Conservation (phyloP, 2,329 filamentous ascomycete genomes). For the Alternaria gaisen region DNA sequence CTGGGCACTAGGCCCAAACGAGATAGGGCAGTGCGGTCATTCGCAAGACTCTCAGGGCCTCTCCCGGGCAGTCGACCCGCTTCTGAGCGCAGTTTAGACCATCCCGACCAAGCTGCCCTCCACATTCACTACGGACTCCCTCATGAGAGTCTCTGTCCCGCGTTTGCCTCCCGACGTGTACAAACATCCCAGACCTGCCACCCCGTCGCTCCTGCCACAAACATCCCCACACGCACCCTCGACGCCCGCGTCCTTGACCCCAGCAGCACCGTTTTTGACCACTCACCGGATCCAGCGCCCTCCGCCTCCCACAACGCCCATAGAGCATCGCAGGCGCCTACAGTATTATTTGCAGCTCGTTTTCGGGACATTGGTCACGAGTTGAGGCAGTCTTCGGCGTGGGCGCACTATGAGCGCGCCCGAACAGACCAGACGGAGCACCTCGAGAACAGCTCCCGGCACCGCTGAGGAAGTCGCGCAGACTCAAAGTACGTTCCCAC, state of each 20-base stretch:
- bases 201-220: slow-evolving; percentile 19
- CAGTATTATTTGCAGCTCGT: slow-evolving; percentile 11
- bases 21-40: slow-evolving; percentile 24
- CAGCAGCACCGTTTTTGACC: slow-evolving; percentile 39
- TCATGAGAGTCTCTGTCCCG: slow-evolving; percentile 28
- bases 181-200: slow-evolving; percentile 11
- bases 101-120: slow-evolving; percentile 18
- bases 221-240: slow-evolving; percentile 26
- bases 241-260: slow-evolving; percentile 34
- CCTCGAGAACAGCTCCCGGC: slow-evolving; percentile 45
- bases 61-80: slow-evolving; percentile 22
- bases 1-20: slow-evolving; percentile 15
- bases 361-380: slow-evolving; percentile 33
- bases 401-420: slow-evolving; percentile 54
- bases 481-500: slow-evolving; percentile 32
- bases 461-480: slow-evolving; percentile 28
- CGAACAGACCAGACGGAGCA: slow-evolving; percentile 48
- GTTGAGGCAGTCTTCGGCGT: slow-evolving; percentile 38
- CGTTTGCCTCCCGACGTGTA: slow-evolving; percentile 16
- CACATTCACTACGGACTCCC: slow-evolving; percentile 12
- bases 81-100: slow-evolving; percentile 28
- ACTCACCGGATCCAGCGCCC: slow-evolving; percentile 34
- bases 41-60: slow-evolving; percentile 28
- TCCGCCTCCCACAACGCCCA: slow-evolving; percentile 19
- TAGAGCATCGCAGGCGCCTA: slow-evolving; percentile 28